Evolutionary conservation across 768 basidiomycete genomes (phyloP), one percentile per base, ranked within the genome.

Genomic region (Lactarius sp.): DNA sequence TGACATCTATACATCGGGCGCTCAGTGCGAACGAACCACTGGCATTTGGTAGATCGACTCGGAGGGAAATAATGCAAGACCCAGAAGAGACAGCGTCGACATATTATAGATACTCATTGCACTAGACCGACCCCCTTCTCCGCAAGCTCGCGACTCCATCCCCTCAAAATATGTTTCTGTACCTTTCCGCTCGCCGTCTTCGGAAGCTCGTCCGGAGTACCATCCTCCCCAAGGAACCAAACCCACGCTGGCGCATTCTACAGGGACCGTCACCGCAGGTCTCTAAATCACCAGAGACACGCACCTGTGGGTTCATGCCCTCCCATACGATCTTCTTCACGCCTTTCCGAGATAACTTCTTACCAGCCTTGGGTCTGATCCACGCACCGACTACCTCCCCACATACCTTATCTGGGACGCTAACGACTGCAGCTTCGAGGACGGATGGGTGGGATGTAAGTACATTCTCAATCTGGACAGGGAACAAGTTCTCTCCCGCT

Each of bases 111-210:
- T 16, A n/a, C 7, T 31, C 54, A 61, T 49, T 41, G 14, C 27
- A 55, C 53, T 20, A 55, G 50, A 12, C 86, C 86, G 37, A 83
- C 68, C 6, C 74, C 74, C 56, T 74, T 77, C 68, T 73, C 69
- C 31, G 79, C 83, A 46, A 88, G 69, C 8, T 82, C 79, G 49
- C 76, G 78, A 70, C 86, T 83, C 90, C 90, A 91, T 22, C 77
- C 74, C 36, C 91, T 77, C 51, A 94, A 71, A 3, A 92, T 70
- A 71, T 91, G 88, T 75, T 93, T 94, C 85, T 84, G 83, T 49
- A 94, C 85, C 72, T 94, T 94, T 46, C 91, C 91, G 66, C 90
- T 93, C 14, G 88, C 90, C 10, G 92, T 94, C 77, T 90, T 92
- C 0, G 92, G 91, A 8, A 92, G 71, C 66, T 90, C 86, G 9